phyloP scores from a whole-genome alignment of 2,329 filamentous ascomycete species.

The Epichloe elymi region DNA sequence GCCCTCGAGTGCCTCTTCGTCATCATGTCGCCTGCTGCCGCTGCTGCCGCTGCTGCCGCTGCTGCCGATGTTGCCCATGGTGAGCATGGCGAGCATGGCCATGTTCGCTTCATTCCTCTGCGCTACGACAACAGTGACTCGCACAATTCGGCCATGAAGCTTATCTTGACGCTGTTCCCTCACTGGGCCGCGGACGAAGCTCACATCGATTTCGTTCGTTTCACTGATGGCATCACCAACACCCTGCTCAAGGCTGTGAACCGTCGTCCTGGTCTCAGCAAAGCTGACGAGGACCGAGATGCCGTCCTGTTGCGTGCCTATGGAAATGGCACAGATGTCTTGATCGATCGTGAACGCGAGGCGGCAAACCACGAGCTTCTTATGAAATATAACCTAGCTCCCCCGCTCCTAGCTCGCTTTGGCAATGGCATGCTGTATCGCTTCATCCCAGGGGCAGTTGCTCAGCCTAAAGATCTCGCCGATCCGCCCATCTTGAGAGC shows the following conservation, averaged over 20 bases:
- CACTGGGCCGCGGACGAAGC: conserved; percentile 67
- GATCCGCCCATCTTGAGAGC: conserved; percentile 65
- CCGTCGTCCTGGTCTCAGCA: conserved; percentile 50
- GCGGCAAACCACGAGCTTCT: conserved; percentile 73
- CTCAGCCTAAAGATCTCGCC: conserved; percentile 67
- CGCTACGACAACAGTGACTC: conserved; percentile 68
- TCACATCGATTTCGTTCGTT: conserved; percentile 72
- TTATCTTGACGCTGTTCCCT: conserved; percentile 69
- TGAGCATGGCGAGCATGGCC: conserved; percentile 21
- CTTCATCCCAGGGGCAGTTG: conserved; percentile 71
- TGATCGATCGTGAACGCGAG: conserved; percentile 90
- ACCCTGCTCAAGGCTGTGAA: conserved; percentile 73
- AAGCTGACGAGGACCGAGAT: conserved; percentile 64
- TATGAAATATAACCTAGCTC: conserved; percentile 70
- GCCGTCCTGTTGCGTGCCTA: conserved; percentile 92
- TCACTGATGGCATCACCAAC: conserved; percentile 98
- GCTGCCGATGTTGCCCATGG: too few relatives aligned
- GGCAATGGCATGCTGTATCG: conserved; percentile 92
- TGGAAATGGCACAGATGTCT: conserved; percentile 81
- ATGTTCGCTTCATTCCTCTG: conserved; percentile 55
- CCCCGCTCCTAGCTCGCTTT: conserved; percentile 79
- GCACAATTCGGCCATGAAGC: conserved; percentile 61
- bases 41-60: conserved; percentile 5
- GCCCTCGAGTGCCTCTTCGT: background rate
- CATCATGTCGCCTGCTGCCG: conserved; percentile 22